Conservation (phyloP, 805 yeast species). For the Torulaspora indica region DNA sequence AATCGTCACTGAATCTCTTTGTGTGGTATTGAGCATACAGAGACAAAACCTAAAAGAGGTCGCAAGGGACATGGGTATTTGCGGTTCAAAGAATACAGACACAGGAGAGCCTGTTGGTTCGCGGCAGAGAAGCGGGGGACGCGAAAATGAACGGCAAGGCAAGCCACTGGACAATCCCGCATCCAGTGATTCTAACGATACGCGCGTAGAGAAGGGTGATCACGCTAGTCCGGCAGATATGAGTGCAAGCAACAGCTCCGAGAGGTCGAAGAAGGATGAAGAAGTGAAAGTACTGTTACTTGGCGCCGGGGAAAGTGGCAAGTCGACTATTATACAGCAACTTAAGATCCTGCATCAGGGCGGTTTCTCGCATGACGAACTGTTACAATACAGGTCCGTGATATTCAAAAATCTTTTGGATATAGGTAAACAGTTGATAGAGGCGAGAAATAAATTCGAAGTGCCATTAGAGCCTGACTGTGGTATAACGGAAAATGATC, state of each 20-base stretch:
- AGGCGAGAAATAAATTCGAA: conserved; percentile 54
- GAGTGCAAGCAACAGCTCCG: background rate
- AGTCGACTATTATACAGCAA: conserved; percentile 40
- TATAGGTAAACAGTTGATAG: conserved; percentile 64
- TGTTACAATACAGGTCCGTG: conserved; percentile 68
- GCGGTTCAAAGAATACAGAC: conserved; percentile 12
- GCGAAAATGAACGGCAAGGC: background rate
- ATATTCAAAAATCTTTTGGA: conserved; percentile 75
- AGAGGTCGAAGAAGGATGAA: conserved; percentile 7
- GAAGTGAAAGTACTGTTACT: conserved; percentile 60
- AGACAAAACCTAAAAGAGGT: background rate
- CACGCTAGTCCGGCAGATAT: background rate
- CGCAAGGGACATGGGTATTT: conserved; percentile 11
- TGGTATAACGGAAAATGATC: conserved; percentile 32
- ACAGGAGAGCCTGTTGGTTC: background rate
- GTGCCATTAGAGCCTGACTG: conserved; percentile 34
- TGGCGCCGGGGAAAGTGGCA: conserved; percentile 67
- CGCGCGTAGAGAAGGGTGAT: conserved; percentile 1
- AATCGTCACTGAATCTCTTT: background rate
- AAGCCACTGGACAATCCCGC: background rate
- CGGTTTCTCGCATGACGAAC: conserved; percentile 48
- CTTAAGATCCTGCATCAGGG: conserved; percentile 35
- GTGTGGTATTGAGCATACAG: background rate
- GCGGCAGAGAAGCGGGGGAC: conserved; percentile 2
- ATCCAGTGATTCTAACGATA: conserved; percentile 6